Evolutionary conservation across 495 filamentous ascomycete species (phyloP).

Genomic region (Lentithecium fluviatile): DNA sequence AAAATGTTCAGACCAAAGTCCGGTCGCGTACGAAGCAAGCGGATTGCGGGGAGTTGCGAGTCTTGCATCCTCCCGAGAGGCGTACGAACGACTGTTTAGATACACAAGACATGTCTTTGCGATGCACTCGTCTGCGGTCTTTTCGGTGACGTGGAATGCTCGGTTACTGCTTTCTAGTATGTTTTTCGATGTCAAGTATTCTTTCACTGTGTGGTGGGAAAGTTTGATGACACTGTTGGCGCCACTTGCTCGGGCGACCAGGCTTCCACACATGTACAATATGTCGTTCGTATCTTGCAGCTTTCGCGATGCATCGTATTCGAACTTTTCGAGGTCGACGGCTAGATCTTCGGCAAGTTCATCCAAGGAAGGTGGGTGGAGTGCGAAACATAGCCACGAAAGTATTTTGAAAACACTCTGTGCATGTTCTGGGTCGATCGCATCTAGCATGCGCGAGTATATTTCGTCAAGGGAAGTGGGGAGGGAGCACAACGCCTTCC

Average conservation of each 20-base stretch:
- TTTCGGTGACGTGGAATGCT: background rate
- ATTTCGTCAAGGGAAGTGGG: conserved; percentile 11
- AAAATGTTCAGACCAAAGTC: conserved; percentile 11
- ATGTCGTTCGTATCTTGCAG: conserved; percentile 10
- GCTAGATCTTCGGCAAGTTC: conserved; percentile 6
- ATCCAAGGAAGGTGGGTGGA: background rate
- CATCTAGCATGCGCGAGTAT: conserved; percentile 6
- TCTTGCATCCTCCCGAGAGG: background rate
- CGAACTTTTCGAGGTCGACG: background rate
- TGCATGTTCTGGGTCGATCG: background rate
- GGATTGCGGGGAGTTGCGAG: background rate
- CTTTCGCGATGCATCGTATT: conserved; percentile 4
- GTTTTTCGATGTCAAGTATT: conserved; percentile 8
- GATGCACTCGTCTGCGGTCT: background rate
- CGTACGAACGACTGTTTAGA: background rate
- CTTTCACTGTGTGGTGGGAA: conserved; percentile 13
- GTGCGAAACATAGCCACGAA: conserved; percentile 10
- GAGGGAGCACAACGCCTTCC: background rate
- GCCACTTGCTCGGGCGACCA: background rate
- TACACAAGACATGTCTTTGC: conserved; percentile 12
- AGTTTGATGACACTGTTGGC: conserved; percentile 1
- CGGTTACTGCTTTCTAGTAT: background rate
- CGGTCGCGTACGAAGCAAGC: background rate
- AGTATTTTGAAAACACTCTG: conserved; percentile 1
- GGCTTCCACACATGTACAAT: conserved; percentile 9